Conservation (phyloP, 2,329 filamentous ascomycete species). For the Colletotrichum lini region DNA sequence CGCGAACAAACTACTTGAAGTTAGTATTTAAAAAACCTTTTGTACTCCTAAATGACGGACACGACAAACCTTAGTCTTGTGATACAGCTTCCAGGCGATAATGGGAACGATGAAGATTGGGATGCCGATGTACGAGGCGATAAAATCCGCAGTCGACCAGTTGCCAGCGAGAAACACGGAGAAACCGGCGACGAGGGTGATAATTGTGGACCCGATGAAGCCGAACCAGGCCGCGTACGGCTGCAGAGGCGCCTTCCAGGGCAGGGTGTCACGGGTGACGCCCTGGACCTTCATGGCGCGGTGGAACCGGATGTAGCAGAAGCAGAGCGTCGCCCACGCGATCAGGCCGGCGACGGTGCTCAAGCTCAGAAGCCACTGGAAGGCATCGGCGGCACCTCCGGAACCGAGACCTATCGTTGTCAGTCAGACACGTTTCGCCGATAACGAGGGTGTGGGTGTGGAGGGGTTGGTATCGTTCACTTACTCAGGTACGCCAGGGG, state of each 20-base stretch:
- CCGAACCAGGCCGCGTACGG: slow-evolving; percentile 61
- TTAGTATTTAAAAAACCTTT: background rate
- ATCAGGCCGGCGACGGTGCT: slow-evolving; percentile 61
- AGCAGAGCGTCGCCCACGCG: slow-evolving; percentile 60
- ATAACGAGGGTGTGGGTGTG: slow-evolving; percentile 62
- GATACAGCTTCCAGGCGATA: slow-evolving; percentile 55
- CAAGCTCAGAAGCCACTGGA: slow-evolving; percentile 63
- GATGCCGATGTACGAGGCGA: slow-evolving; percentile 77
- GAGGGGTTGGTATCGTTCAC: slow-evolving; percentile 53
- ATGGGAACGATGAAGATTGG: slow-evolving; percentile 69
- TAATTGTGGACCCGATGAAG: slow-evolving; percentile 58
- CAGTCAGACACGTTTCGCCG: slow-evolving; percentile 58
- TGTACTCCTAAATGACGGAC: too few relatives aligned
- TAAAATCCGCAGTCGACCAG: slow-evolving; percentile 69
- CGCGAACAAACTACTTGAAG: slow-evolving; percentile 44
- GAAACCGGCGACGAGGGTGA: slow-evolving; percentile 72
- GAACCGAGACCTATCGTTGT: slow-evolving; percentile 57
- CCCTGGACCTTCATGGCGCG: slow-evolving; percentile 58
- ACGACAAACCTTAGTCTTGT: slow-evolving; percentile 35
- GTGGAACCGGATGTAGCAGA: slow-evolving; percentile 60
- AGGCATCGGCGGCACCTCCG: slow-evolving; percentile 62
- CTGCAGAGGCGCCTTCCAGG: slow-evolving; percentile 61
- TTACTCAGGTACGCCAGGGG: slow-evolving; percentile 60
- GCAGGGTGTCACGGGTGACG: slow-evolving; percentile 52
- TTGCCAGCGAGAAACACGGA: slow-evolving; percentile 73